Conservation (phyloP, 257 asterid genomes). For the Echium plantagineum region DNA sequence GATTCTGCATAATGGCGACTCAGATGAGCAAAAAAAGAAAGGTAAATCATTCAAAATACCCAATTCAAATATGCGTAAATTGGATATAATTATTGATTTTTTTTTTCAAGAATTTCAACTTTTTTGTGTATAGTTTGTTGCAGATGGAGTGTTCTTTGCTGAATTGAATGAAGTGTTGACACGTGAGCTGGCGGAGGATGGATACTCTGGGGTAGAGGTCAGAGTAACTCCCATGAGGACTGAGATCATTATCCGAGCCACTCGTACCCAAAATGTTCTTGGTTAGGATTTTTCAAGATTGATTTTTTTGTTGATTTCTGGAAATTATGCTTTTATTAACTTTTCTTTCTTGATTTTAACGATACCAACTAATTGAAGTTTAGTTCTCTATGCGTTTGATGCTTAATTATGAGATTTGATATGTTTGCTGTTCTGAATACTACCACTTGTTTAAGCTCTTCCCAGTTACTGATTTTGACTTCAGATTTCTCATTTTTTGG, state of each 20-base stretch:
- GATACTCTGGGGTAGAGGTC: constrained; percentile 73
- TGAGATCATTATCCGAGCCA: constrained; percentile 71
- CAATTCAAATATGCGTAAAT: too few relatives aligned
- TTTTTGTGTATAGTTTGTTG: background rate
- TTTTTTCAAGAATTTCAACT: background rate
- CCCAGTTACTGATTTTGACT: too few relatives aligned
- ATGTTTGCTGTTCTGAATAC: too few relatives aligned
- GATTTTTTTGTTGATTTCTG: background rate
- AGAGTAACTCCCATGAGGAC: constrained; percentile 76
- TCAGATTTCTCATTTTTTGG: too few relatives aligned
- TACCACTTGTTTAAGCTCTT: too few relatives aligned
- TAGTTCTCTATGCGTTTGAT: too few relatives aligned
- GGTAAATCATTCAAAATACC: too few relatives aligned
- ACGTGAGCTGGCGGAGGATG: constrained; percentile 8
- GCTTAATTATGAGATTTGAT: too few relatives aligned
- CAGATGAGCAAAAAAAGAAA: too few relatives aligned
- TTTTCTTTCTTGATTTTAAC: background rate
- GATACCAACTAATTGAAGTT: too few relatives aligned
- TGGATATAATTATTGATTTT: background rate
- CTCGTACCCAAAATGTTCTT: constrained; percentile 70
- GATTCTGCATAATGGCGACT: too few relatives aligned
- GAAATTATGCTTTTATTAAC: too few relatives aligned
- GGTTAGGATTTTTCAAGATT: constrained; percentile 20
- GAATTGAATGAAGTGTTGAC: background rate
- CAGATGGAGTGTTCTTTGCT: background rate